Evolutionary conservation across 495 filamentous ascomycete species (phyloP).

Genomic region (Thermochaetoides thermophila): DNA sequence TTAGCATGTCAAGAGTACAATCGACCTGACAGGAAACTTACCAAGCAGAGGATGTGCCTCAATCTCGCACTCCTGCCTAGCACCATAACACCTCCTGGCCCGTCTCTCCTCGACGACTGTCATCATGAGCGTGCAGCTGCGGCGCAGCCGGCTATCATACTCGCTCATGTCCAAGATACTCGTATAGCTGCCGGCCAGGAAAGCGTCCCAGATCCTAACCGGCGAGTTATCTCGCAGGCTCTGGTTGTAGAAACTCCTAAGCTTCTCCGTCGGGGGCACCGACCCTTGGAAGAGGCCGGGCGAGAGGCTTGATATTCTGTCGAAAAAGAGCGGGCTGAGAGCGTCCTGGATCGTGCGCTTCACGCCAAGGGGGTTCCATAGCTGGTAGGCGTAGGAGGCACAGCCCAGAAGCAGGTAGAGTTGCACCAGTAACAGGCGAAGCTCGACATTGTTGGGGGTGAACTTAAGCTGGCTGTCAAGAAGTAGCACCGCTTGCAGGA

Average conservation of each 20-base stretch:
- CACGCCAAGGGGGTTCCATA: constrained; percentile 30
- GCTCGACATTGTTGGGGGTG: constrained; percentile 22
- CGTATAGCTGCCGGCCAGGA: constrained; percentile 31
- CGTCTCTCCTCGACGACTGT: constrained; percentile 31
- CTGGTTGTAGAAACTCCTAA: constrained; percentile 23
- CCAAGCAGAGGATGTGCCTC: constrained; percentile 21
- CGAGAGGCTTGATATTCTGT: constrained; percentile 37
- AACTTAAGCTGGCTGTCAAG: constrained; percentile 27
- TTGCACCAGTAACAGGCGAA: constrained; percentile 30
- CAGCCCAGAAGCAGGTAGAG: constrained; percentile 33
- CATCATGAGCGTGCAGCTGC: constrained; percentile 29
- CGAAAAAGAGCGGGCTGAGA: constrained; percentile 30
- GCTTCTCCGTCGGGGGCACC: constrained; percentile 18
- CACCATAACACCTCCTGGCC: constrained; percentile 21
- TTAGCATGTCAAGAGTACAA: constrained; percentile 5
- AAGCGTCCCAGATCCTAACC: constrained; percentile 26
- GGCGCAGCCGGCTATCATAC: constrained; percentile 20
- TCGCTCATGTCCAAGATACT: constrained; percentile 26
- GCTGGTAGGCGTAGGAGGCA: constrained; percentile 22
- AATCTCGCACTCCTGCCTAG: constrained; percentile 23
- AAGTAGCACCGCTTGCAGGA: constrained; percentile 32
- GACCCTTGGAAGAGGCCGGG: constrained; percentile 26
- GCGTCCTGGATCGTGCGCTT: constrained; percentile 38
- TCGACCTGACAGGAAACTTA: constrained; percentile 16
- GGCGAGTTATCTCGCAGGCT: constrained; percentile 23